These are phyloP conservation scores for Rhododendron simsii DNA, from an alignment of 148 eudicot genomes.

Conservation along the genomic window DNA sequence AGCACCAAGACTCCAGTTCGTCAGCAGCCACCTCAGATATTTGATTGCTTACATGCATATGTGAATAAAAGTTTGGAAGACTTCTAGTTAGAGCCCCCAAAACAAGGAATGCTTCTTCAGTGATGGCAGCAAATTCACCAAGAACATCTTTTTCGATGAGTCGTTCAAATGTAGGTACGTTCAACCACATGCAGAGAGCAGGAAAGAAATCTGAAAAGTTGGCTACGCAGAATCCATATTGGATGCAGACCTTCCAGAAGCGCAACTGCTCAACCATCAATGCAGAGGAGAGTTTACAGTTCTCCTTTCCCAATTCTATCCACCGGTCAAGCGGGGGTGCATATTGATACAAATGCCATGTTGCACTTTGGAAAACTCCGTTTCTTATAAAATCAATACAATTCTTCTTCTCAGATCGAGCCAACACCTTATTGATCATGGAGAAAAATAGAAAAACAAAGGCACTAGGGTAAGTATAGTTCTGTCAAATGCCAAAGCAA, in stretches of 20 bases:
- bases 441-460: constrained; percentile 3
- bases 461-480: not conserved
- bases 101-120: constrained; percentile 65
- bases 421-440: constrained; percentile 56
- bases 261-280: constrained; percentile 78
- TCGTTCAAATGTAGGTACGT: constrained; percentile 54
- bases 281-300: constrained; percentile 57
- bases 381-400: constrained; percentile 49
- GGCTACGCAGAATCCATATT: constrained; percentile 60
- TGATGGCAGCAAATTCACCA: constrained; percentile 54
- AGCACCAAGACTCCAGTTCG: constrained; percentile 53
- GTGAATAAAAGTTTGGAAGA: constrained; percentile 59
- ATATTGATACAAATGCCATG: constrained; percentile 64
- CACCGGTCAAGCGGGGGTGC: constrained; percentile 58
- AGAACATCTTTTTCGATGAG: constrained; percentile 47
- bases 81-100: constrained; percentile 51
- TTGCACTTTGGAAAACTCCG: constrained; percentile 58
- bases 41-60: constrained; percentile 20
- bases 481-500: not conserved
- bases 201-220: constrained; percentile 62
- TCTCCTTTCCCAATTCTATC: constrained; percentile 54
- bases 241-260: constrained; percentile 83
- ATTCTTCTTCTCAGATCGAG: constrained; percentile 53
- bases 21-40: constrained; percentile 23
- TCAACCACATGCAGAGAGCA: constrained; percentile 74